A percentile compares a stretch with the other conserved stretches of the same genome.
Evolutionary conservation across 495 filamentous ascomycete genomes (phyloP).

Genomic region (Podospora bellae-mahoneyi): DNA sequence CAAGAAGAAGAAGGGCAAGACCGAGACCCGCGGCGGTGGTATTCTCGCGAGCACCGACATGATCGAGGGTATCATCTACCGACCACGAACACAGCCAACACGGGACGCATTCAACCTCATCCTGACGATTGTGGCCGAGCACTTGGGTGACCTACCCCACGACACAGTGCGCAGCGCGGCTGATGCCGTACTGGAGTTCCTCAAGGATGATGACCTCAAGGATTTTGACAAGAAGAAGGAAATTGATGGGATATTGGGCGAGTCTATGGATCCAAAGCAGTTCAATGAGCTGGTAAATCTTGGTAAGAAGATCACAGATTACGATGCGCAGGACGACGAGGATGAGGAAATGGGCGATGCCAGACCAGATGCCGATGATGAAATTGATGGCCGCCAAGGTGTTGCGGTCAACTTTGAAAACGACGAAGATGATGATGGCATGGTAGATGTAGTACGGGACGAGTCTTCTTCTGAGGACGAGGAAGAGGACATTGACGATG

Average conservation of each 20-base stretch:
- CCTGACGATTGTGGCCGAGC: slow-evolving; percentile 79
- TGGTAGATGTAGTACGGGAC: slow-evolving; percentile 76
- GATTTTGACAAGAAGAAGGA: slow-evolving; percentile 99
- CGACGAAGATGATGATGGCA: slow-evolving; percentile 81
- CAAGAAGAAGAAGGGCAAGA: slow-evolving; percentile 68
- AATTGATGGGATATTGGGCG: slow-evolving; percentile 86
- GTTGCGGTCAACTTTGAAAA: slow-evolving; percentile 96
- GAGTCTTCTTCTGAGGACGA: slow-evolving; percentile 78
- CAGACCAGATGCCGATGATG: slow-evolving; percentile 66
- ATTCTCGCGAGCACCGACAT: slow-evolving; percentile 84
- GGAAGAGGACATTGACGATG: slow-evolving; percentile 54
- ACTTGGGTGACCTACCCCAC: slow-evolving; percentile 89
- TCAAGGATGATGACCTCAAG: slow-evolving; percentile 95
- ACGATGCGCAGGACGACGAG: slow-evolving; percentile 86
- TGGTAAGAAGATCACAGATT: slow-evolving; percentile 98
- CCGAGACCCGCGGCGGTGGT: slow-evolving; percentile 70
- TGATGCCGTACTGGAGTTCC: slow-evolving; percentile 82
- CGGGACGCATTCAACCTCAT: slow-evolving; percentile 96
- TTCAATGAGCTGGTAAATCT: slow-evolving; percentile 97
- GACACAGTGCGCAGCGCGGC: slow-evolving; percentile 93
- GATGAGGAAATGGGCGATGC: slow-evolving; percentile 81
- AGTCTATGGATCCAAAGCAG: slow-evolving; percentile 77
- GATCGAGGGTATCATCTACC: slow-evolving; percentile 79
- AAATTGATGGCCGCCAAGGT: slow-evolving; percentile 90
- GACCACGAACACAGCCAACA: slow-evolving; percentile 86